Conservation (phyloP, 1,284 basidiomycete genomes). For the Neonothopanus nambi region DNA sequence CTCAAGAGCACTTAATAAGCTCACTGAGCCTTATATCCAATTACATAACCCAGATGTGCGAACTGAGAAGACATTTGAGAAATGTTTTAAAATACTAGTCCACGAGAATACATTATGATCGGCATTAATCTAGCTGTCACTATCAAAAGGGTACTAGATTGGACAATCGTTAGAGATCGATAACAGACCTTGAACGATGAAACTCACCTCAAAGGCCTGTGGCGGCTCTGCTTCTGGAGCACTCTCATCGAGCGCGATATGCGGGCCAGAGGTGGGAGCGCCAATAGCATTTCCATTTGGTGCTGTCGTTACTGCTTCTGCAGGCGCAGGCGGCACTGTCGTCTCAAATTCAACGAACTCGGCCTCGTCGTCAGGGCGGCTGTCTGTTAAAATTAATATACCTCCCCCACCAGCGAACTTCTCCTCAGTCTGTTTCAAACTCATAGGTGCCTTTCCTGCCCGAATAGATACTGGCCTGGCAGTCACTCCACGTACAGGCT, state of each 20-base stretch:
- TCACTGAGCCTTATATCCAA: no score
- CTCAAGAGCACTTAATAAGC: no score
- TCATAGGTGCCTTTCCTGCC: slow-evolving; percentile 30
- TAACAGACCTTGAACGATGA: slow-evolving; percentile 5
- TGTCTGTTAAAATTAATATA: slow-evolving; percentile 78
- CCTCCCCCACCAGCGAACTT: slow-evolving; percentile 79
- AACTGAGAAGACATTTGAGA: not conserved
- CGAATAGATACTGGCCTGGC: slow-evolving; percentile 37
- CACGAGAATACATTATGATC: slow-evolving; percentile 8
- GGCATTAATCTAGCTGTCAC: slow-evolving; percentile 48
- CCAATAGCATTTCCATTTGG: slow-evolving; percentile 23
- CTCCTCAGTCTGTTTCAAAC: slow-evolving; percentile 36
- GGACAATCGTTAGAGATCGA: slow-evolving; percentile 20
- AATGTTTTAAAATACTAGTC: slow-evolving; percentile 1
- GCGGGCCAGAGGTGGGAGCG: slow-evolving; percentile 35
- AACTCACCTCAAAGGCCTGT: slow-evolving; percentile 74
- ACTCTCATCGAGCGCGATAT: slow-evolving; percentile 70
- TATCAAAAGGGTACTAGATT: slow-evolving; percentile 61
- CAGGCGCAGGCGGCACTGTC: slow-evolving; percentile 34
- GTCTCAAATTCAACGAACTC: slow-evolving; percentile 77
- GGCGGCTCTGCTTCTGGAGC: slow-evolving; percentile 79
- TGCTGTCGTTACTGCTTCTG: slow-evolving; percentile 26
- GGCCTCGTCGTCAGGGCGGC: slow-evolving; percentile 60
- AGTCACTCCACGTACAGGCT: slow-evolving; percentile 87
- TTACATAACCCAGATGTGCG: no score